Percentiles rank a stretch among this genome's conserved stretches.
These are phyloP conservation scores for Tinospora cordifolia DNA, from an alignment of 164 flowering plant species.

Conservation along the genomic window DNA sequence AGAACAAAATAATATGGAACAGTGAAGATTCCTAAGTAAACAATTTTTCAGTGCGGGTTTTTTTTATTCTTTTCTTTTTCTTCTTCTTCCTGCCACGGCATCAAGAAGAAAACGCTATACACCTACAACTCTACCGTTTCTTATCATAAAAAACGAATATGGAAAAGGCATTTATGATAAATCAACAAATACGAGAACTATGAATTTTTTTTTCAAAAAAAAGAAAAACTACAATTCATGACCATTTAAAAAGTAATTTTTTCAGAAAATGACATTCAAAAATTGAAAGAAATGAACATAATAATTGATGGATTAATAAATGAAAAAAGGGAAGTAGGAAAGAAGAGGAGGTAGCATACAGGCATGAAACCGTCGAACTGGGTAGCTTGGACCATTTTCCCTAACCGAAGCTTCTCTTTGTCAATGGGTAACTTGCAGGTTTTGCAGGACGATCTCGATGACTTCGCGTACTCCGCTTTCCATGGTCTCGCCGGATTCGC, in stretches of 20 bases:
- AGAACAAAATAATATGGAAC: not conserved
- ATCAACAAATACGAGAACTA: not conserved
- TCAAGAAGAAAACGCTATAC: too few relatives aligned
- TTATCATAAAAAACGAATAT: not conserved
- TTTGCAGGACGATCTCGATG: slow-evolving; percentile 78
- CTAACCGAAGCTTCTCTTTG: slow-evolving; percentile 66
- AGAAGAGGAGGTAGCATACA: slow-evolving; percentile 33
- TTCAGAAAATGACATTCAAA: not conserved
- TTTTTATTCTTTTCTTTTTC: too few relatives aligned
- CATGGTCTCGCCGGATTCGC: slow-evolving; percentile 79
- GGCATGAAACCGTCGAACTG: slow-evolving; percentile 96
- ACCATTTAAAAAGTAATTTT: not conserved
- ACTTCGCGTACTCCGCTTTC: slow-evolving; percentile 96
- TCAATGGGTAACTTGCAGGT: slow-evolving; percentile 66
- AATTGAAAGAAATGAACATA: not conserved
- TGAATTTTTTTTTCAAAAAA: not conserved
- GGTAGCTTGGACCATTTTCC: slow-evolving; percentile 81
- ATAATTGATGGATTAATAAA: not conserved
- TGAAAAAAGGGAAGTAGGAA: not conserved
- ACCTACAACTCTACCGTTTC: too few relatives aligned
- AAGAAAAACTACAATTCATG: not conserved
- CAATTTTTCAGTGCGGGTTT: not conserved
- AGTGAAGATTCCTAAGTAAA: not conserved
- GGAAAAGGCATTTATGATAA: not conserved
- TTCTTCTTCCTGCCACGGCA: too few relatives aligned